These are phyloP conservation scores for Seiridium cupressi DNA, from an alignment of 2,329 filamentous ascomycete species.

Conservation along the genomic window DNA sequence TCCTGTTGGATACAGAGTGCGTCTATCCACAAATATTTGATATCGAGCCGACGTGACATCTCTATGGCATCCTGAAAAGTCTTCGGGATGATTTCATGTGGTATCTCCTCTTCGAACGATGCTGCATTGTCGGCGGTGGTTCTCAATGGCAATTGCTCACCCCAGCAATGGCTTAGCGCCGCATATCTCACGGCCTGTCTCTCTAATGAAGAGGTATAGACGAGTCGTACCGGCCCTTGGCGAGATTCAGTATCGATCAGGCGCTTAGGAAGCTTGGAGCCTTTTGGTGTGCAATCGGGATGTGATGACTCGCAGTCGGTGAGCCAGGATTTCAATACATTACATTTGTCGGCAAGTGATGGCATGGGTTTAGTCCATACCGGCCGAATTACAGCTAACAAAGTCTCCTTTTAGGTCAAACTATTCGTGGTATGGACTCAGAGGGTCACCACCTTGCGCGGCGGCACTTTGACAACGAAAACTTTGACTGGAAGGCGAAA, in stretches of 20 bases:
- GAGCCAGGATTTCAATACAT: not conserved
- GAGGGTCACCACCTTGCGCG: too few relatives aligned
- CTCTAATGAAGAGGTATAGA: not conserved
- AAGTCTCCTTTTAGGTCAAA: too few relatives aligned
- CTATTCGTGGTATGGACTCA: too few relatives aligned
- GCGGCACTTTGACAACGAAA: too few relatives aligned
- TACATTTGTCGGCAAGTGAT: not conserved
- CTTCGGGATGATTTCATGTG: not conserved
- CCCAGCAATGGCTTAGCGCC: not conserved
- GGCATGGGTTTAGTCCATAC: not conserved
- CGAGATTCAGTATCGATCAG: not conserved
- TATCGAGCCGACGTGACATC: not conserved
- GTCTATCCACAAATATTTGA: constrained; percentile 1
- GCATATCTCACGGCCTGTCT: not conserved
- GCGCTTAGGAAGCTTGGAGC: not conserved
- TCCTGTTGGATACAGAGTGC: not conserved
- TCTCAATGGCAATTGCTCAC: not conserved
- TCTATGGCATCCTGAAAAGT: constrained; percentile 1
- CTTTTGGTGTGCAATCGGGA: not conserved
- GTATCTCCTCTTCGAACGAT: not conserved
- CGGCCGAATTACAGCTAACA: not conserved
- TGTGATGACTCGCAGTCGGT: not conserved
- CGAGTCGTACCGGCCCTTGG: not conserved
- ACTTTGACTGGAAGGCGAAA: too few relatives aligned
- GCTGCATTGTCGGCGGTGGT: not conserved